These are phyloP conservation scores for Lichtheimia ornata DNA, from an alignment of 371 early-diverging fungal genomes.

Conservation along the genomic window DNA sequence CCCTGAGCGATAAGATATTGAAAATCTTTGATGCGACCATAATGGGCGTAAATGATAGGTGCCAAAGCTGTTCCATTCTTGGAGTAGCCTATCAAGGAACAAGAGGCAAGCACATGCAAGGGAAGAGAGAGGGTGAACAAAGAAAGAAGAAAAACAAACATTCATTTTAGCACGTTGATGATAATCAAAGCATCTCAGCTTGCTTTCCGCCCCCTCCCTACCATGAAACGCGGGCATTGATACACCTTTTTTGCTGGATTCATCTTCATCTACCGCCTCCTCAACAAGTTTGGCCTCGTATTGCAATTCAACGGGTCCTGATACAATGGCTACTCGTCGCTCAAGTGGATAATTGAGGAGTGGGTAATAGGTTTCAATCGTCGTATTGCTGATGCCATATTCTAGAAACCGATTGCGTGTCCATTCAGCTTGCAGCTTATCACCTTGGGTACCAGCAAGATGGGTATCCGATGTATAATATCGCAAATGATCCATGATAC, in stretches of 20 bases:
- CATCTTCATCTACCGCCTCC: slow-evolving; percentile 58
- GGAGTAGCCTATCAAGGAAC: slow-evolving; percentile 37
- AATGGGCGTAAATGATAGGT: slow-evolving; percentile 67
- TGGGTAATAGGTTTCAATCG: slow-evolving; percentile 61
- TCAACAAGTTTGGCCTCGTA: slow-evolving; percentile 59
- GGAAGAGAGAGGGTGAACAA: too few relatives aligned
- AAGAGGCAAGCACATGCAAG: too few relatives aligned
- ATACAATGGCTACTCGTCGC: slow-evolving; percentile 54
- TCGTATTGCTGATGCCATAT: slow-evolving; percentile 54
- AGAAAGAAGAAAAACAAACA: background rate
- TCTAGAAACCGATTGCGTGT: slow-evolving; percentile 48
- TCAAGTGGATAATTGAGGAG: slow-evolving; percentile 56
- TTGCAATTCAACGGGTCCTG: slow-evolving; percentile 37
- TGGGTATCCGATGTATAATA: slow-evolving; percentile 56
- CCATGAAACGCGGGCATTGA: slow-evolving; percentile 65
- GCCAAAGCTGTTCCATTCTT: slow-evolving; percentile 63
- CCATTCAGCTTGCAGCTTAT: slow-evolving; percentile 51
- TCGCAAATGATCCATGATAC: slow-evolving; percentile 15
- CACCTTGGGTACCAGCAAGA: slow-evolving; percentile 45
- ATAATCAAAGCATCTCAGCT: background rate
- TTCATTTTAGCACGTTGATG: background rate
- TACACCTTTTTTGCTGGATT: slow-evolving; percentile 44
- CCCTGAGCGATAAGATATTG: slow-evolving; percentile 41
- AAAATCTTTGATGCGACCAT: slow-evolving; percentile 63
- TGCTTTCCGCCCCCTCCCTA: too few relatives aligned